Conservation (phyloP, 441 rosid genomes). For the Pelargonium cotyledonis region DNA sequence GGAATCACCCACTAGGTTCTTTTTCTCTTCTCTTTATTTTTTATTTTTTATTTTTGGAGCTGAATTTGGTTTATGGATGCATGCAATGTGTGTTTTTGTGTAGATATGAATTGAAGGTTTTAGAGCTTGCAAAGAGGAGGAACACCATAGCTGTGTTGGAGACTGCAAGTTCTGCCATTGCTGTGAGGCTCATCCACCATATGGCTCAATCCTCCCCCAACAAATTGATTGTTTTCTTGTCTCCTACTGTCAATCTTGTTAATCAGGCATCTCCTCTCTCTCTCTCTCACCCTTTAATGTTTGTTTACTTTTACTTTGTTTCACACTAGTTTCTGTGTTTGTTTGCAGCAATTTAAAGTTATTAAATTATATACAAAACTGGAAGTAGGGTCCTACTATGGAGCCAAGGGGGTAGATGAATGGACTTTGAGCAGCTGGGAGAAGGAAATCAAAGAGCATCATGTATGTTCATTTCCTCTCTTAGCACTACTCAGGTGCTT, state of each 20-base stretch:
- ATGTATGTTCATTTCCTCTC: constrained; percentile 39
- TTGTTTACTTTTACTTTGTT: too few relatives aligned
- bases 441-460: constrained; percentile 51
- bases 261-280: constrained; percentile 40
- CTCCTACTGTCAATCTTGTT: constrained; percentile 76
- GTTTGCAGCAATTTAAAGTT: constrained; percentile 63
- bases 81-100: background rate
- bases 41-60: too few relatives aligned
- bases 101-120: constrained; percentile 53
- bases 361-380: constrained; percentile 37
- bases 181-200: constrained; percentile 55
- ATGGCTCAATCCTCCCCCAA: constrained; percentile 31
- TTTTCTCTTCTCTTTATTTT: background rate
- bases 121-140: constrained; percentile 59
- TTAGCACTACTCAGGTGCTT: too few relatives aligned
- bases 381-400: constrained; percentile 59
- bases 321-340: background rate
- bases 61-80: too few relatives aligned
- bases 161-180: constrained; percentile 49
- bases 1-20: background rate
- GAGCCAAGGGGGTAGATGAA: constrained; percentile 68
- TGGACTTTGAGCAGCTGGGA: constrained; percentile 62
- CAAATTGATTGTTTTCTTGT: constrained; percentile 60
- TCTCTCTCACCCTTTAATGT: background rate
- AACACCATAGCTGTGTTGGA: constrained; percentile 72